Conservation (phyloP, 805 yeast species). For the Nakazawaea peltata region DNA sequence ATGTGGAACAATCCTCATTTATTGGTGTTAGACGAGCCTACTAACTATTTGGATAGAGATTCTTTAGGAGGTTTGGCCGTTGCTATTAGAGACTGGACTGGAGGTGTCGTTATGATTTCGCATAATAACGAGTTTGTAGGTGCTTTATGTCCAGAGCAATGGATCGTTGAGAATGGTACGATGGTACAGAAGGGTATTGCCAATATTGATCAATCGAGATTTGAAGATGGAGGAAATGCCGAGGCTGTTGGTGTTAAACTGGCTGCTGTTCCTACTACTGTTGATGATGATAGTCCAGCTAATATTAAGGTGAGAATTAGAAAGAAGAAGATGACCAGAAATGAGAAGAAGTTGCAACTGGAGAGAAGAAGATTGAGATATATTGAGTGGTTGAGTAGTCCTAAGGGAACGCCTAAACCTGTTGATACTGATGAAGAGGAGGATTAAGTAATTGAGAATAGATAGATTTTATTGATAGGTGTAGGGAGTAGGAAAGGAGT, state of each 20-base stretch:
- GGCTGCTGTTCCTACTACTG: slow-evolving; percentile 29
- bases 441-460: neutral
- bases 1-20: slow-evolving; percentile 99
- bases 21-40: slow-evolving; percentile 95
- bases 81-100: slow-evolving; percentile 96
- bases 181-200: slow-evolving; percentile 78
- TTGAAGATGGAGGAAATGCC: slow-evolving; percentile 68
- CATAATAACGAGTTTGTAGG: slow-evolving; percentile 97
- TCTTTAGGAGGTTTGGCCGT: slow-evolving; percentile 95
- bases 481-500: neutral
- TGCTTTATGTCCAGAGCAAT: slow-evolving; percentile 96
- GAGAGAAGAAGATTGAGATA: slow-evolving; percentile 93
- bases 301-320: slow-evolving; percentile 86
- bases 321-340: slow-evolving; percentile 97
- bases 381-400: slow-evolving; percentile 89
- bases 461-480: neutral
- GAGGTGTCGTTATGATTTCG: slow-evolving; percentile 98
- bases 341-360: slow-evolving; percentile 84
- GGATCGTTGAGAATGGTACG: slow-evolving; percentile 92
- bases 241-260: slow-evolving; percentile 32
- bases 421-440: slow-evolving; percentile 91
- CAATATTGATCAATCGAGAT: slow-evolving; percentile 67
- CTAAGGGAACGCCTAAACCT: slow-evolving; percentile 97
- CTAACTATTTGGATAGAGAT: slow-evolving; percentile 96
- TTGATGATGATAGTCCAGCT: slow-evolving; percentile 88